Percentiles rank a stretch among this genome's conserved stretches.
Conservation (phyloP, 805 yeast species). For the Candida nanaspora region DNA sequence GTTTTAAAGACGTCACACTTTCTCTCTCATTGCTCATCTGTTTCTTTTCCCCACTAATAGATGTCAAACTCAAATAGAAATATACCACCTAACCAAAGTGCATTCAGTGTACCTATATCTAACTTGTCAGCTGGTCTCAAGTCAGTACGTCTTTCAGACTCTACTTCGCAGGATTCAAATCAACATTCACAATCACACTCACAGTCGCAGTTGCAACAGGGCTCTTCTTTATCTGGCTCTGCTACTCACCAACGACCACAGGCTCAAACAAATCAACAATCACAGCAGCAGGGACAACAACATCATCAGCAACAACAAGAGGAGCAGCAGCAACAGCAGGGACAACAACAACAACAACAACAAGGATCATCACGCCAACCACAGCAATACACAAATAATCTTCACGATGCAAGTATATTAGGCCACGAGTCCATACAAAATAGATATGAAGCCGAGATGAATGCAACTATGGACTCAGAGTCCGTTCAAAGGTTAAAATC, state of each 20-base stretch:
- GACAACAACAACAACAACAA: constrained; percentile 5
- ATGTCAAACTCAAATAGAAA: neutral
- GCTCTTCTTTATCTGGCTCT: too few relatives aligned
- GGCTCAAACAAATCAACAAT: constrained; percentile 2
- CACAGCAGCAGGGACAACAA: constrained; percentile 3
- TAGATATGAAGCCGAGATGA: constrained; percentile 36
- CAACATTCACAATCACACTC: constrained; percentile 2
- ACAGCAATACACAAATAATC: constrained; percentile 9
- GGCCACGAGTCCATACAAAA: constrained; percentile 34
- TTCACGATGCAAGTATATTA: constrained; percentile 1
- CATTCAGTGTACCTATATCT: constrained; percentile 20
- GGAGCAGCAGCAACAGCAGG: constrained; percentile 4
- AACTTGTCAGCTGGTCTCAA: constrained; percentile 33
- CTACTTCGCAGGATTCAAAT: neutral
- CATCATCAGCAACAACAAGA: constrained; percentile 1
- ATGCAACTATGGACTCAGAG: constrained; percentile 33
- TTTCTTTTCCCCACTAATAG: constrained; percentile 1
- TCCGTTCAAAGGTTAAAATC: constrained; percentile 55
- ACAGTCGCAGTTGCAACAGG: too few relatives aligned
- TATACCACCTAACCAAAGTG: constrained; percentile 1
- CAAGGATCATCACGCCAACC: constrained; percentile 11
- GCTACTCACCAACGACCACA: constrained; percentile 4
- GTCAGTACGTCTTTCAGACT: constrained; percentile 21
- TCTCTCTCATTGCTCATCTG: too few relatives aligned
- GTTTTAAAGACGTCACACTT: too few relatives aligned